Evolutionary conservation across 2,329 filamentous ascomycete species (phyloP).

Genomic region (Botrytis galanthina): DNA sequence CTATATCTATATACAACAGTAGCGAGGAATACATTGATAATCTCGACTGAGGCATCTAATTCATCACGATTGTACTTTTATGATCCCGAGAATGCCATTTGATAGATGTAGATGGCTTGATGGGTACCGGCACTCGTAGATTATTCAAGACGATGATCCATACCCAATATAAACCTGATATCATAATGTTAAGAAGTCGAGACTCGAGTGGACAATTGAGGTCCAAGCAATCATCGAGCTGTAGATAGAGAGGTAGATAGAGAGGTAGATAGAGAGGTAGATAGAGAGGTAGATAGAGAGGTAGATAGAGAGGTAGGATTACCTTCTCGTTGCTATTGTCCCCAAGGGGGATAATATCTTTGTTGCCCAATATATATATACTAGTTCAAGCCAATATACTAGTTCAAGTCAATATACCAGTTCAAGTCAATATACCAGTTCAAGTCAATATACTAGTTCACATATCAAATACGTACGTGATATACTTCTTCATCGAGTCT

Average conservation of each 20-base stretch:
- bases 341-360: neutral
- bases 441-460: no score
- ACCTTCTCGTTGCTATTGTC: neutral
- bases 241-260: neutral
- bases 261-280: neutral
- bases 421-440: neutral
- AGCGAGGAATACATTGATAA: neutral
- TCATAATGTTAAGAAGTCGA: neutral
- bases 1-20: neutral
- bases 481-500: neutral
- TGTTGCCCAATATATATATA: neutral
- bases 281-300: neutral
- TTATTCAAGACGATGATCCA: neutral
- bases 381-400: neutral
- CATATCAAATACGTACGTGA: neutral
- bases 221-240: neutral
- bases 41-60: neutral
- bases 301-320: neutral
- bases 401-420: neutral
- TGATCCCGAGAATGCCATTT: neutral
- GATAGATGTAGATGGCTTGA: neutral
- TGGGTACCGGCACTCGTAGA: neutral
- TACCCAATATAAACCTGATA: neutral
- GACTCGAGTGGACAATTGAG: neutral
- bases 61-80: neutral